Conservation (phyloP, 805 yeast genomes). For the Barnettozyma sp. region DNA sequence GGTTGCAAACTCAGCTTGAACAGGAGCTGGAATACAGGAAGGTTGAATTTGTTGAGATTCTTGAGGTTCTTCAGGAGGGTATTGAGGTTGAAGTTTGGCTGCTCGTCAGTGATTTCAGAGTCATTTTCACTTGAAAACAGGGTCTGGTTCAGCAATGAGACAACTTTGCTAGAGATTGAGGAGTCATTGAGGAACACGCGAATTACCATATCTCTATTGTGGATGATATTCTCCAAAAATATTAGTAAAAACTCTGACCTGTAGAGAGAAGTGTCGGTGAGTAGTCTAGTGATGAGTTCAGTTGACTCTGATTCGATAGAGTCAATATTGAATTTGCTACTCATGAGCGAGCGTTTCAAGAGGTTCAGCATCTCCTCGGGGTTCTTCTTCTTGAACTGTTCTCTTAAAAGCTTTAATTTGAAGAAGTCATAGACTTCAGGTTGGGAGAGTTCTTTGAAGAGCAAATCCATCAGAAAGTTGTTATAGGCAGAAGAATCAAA, state of each 20-base stretch:
- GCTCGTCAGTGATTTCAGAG: constrained; percentile 1
- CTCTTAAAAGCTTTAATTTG: constrained; percentile 18
- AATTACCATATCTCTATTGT: constrained; percentile 11
- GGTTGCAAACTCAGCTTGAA: constrained; percentile 26
- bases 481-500: constrained; percentile 18
- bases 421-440: constrained; percentile 15
- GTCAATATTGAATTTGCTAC: constrained; percentile 11
- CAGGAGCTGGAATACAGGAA: constrained; percentile 36
- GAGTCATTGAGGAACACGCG: constrained; percentile 6
- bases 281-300: constrained; percentile 18
- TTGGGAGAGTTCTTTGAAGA: constrained; percentile 18
- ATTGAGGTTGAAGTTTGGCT: background rate
- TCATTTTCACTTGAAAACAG: constrained; percentile 4
- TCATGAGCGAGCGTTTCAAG: constrained; percentile 14
- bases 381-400: constrained; percentile 16
- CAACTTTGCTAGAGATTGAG: constrained; percentile 3
- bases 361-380: constrained; percentile 16
- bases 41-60: constrained; percentile 32
- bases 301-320: constrained; percentile 23
- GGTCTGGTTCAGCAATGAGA: constrained; percentile 9
- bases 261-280: constrained; percentile 16
- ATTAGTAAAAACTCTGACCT: constrained; percentile 15
- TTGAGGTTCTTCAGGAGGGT: constrained; percentile 20
- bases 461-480: constrained; percentile 18
- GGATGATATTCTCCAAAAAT: constrained; percentile 16